Evolutionary conservation across 2,329 filamentous ascomycete species (phyloP).

Genomic region (Aureobasidium namibiae): DNA sequence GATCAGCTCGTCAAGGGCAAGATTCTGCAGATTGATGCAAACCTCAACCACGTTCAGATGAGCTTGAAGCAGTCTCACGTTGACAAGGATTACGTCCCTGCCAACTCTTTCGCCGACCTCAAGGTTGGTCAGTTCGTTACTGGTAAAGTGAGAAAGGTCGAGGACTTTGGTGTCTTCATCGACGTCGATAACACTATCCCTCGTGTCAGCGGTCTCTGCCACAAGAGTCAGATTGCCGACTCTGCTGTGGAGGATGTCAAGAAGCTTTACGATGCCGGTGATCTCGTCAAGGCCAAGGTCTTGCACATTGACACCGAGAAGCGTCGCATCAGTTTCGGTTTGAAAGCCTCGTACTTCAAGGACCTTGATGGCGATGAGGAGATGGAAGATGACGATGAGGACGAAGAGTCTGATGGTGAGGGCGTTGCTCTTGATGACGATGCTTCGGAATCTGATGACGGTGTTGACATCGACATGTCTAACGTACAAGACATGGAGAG

Average conservation of each 20-base stretch:
- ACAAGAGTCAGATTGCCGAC: slow-evolving; percentile 86
- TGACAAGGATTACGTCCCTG: slow-evolving; percentile 68
- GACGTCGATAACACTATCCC: slow-evolving; percentile 69
- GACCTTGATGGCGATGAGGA: slow-evolving; percentile 42
- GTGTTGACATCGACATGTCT: slow-evolving; percentile 36
- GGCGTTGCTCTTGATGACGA: slow-evolving; percentile 27
- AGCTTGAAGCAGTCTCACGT: slow-evolving; percentile 80
- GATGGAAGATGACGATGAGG: slow-evolving; percentile 28
- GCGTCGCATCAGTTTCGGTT: slow-evolving; percentile 75
- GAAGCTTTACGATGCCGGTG: slow-evolving; percentile 82
- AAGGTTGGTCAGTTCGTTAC: slow-evolving; percentile 74
- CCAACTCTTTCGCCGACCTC: slow-evolving; percentile 67
- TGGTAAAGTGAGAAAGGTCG: slow-evolving; percentile 85
- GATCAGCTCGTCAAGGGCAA: slow-evolving; percentile 89
- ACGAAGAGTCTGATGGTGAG: slow-evolving; percentile 28
- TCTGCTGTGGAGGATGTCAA: slow-evolving; percentile 72
- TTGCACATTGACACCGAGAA: slow-evolving; percentile 67
- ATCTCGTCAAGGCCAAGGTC: slow-evolving; percentile 86
- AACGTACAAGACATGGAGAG: slow-evolving; percentile 38
- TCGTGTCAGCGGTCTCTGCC: slow-evolving; percentile 88
- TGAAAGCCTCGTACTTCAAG: slow-evolving; percentile 88
- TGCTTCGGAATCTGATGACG: slow-evolving; percentile 30
- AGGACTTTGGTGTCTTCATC: slow-evolving; percentile 92
- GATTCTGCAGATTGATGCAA: slow-evolving; percentile 62
- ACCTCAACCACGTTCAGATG: slow-evolving; percentile 67